Conservation (phyloP, 352 stramenopile species). For the Pythium sukuiense region DNA sequence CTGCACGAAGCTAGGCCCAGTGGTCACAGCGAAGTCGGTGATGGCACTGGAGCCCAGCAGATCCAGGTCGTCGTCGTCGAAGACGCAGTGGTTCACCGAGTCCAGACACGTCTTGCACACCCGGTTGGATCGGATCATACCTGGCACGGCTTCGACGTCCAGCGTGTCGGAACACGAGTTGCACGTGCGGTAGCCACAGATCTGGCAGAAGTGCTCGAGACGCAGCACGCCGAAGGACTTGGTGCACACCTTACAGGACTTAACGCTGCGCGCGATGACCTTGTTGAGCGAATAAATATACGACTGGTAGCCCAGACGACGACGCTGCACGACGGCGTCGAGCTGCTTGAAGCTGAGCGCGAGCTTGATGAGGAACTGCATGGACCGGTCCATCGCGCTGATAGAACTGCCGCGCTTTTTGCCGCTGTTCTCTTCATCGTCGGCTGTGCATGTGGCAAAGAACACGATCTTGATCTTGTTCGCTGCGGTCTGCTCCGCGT, state of each 20-base stretch:
- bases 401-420: constrained; percentile 4
- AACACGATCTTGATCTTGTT: constrained; percentile 33
- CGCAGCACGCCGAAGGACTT: constrained; percentile 35
- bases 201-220: constrained; percentile 32
- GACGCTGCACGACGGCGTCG: constrained; percentile 26
- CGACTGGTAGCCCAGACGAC: constrained; percentile 36
- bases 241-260: constrained; percentile 34
- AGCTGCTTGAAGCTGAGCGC: constrained; percentile 23
- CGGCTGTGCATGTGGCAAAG: constrained; percentile 32
- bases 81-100: constrained; percentile 32
- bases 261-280: constrained; percentile 14
- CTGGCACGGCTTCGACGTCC: constrained; percentile 29
- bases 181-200: constrained; percentile 45
- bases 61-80: constrained; percentile 35
- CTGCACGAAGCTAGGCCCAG: constrained; percentile 24
- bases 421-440: constrained; percentile 24
- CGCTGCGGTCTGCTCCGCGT: constrained; percentile 23
- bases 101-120: constrained; percentile 32
- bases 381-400: constrained; percentile 26
- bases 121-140: constrained; percentile 25
- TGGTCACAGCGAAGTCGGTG: constrained; percentile 22
- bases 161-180: constrained; percentile 21
- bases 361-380: constrained; percentile 30
- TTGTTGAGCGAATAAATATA: constrained; percentile 34
- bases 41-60: constrained; percentile 29